Base-by-base conservation (phyloP, 1,284 basidiomycete genomes). In the Porodaedalea pini region DNA sequence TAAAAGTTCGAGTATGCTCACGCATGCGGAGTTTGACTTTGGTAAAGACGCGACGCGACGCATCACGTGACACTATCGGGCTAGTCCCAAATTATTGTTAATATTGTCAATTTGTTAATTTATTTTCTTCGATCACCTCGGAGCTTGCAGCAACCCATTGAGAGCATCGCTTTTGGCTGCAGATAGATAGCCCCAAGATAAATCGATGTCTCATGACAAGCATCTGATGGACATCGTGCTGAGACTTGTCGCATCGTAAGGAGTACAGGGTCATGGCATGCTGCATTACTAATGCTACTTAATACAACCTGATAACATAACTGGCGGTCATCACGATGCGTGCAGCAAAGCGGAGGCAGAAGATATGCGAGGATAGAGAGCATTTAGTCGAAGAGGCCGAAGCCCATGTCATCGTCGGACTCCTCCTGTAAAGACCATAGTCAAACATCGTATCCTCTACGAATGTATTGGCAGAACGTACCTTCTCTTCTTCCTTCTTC, bases 331-430 rank as follows among this genome's bases (percentile, higher is more conserved):
- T 41, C 36, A 49, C 11, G 19, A 25, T 41, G 57, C 37, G 29
- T 43, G 15, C 4, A 27, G 31, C 25, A 34, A 17, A 17, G 21
- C 4, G 54, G 7, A 21, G 27, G 45, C 1, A 37, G 41, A 1
- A 23, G 23, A 31, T 8, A 23, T 29, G 29, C 17, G 19, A 27
- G 37, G 11, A 17, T 17, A 13, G 4, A 21, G 27, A 23, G 29
- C 19, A 48, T 65, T 83, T 87, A 94, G 79, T 95, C 92, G 82
- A 95, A 95, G 63, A 95, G 83, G 80, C 92, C 92, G 77, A 95
- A 95, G 79, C 92, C 89, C 89, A 92, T 91, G 72, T 92, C 90
- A 61, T 92, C 90, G 77, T 92, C 89, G 58, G 88, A 90, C 71
- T 92, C 90, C 74, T 91, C 88, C 86, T 91, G 70, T 59, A 66